Evolutionary conservation across 225 moss, liverwort and hornwort genomes (phyloP), one percentile per base, ranked within the genome.

Genomic region (Marchantia paleacea): DNA sequence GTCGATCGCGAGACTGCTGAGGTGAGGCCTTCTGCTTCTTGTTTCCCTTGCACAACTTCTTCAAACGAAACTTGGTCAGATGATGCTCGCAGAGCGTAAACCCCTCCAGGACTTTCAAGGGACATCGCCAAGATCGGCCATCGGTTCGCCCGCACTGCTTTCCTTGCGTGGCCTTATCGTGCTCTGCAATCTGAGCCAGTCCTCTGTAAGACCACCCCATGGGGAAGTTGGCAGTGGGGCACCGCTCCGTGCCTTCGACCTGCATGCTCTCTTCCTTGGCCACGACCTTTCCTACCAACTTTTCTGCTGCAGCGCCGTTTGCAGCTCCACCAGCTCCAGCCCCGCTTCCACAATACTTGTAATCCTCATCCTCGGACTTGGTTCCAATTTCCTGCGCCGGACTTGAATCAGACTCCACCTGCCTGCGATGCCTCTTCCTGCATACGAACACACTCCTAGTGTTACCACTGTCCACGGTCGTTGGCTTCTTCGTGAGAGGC

Each of bases 51-150:
- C 84, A 55, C 81, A 87, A 39, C 57, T 88, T 88, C 80, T 88
- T 88, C 14, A 75, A 63, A 28, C 85, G 72, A 19, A 85, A 85
- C 72, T 88, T 88, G 71, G 79, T 85, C 53, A 83, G 83, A 76
- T 88, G 88, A 80, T 88, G 88, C 75, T 85, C 81, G 71, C 88
- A 88, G 24, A 88, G 53, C 28, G 88, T 83, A 29, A 73, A 81
- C 10, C 88, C 88, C 63, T 83, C 88, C 10, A 76, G 69, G 30
- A 82, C 85, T 75, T 84, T 81, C 82, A 88, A 61, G 0, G 88
- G 88, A 72, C 88, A 88, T 68, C 82, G 81, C 88, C 88, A 88
- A 61, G 79, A 81, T 15, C 85, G 85, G 51, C 88, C 88, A 66
- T 88, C 88, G 8, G 88, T 88, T 77, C 88, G 83, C 52, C 75